Evolutionary conservation across 73 alveolate genomes (phyloP).

Genomic region (Diophrys appendiculata): DNA sequence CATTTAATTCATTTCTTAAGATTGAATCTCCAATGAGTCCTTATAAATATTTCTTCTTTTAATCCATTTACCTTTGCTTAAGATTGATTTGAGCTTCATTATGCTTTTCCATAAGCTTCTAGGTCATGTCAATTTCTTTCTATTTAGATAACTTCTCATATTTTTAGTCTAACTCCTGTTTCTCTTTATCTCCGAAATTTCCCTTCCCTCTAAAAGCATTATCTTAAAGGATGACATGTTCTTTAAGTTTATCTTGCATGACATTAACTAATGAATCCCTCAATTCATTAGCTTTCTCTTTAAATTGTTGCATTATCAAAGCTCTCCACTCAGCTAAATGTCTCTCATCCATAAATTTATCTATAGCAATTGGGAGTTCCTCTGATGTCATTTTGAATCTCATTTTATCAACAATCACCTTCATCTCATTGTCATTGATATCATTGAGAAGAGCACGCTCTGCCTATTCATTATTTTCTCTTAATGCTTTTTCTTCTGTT

Average conservation of each 20-base stretch:
- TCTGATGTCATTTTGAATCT: conserved; percentile 27
- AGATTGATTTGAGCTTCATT: conserved; percentile 32
- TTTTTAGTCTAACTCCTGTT: conserved; percentile 18
- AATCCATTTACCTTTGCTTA: conserved; percentile 31
- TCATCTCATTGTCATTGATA: conserved; percentile 15
- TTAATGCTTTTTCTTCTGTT: conserved; percentile 25
- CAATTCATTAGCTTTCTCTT: conserved; percentile 45
- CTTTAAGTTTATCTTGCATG: conserved; percentile 41
- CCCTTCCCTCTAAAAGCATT: conserved; percentile 13
- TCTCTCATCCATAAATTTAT: conserved; percentile 55
- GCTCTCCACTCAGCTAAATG: conserved; percentile 50
- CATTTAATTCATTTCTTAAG: conserved; percentile 27
- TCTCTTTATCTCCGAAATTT: conserved; percentile 9
- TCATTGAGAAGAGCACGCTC: conserved; percentile 11
- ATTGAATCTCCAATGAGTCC: conserved; percentile 33
- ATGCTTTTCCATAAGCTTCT: conserved; percentile 20
- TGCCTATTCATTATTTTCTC: conserved; percentile 10
- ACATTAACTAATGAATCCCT: conserved; percentile 35
- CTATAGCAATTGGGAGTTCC: conserved; percentile 66
- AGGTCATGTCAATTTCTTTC: conserved; percentile 21
- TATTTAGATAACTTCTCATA: conserved; percentile 13
- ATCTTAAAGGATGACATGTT: conserved; percentile 15
- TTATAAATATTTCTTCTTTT: conserved; percentile 39
- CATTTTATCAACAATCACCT: conserved; percentile 21
- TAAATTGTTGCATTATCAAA: conserved; percentile 30